phyloP scores from a whole-genome alignment of 306 rosid genomes.

The Quercus engelmannii region DNA sequence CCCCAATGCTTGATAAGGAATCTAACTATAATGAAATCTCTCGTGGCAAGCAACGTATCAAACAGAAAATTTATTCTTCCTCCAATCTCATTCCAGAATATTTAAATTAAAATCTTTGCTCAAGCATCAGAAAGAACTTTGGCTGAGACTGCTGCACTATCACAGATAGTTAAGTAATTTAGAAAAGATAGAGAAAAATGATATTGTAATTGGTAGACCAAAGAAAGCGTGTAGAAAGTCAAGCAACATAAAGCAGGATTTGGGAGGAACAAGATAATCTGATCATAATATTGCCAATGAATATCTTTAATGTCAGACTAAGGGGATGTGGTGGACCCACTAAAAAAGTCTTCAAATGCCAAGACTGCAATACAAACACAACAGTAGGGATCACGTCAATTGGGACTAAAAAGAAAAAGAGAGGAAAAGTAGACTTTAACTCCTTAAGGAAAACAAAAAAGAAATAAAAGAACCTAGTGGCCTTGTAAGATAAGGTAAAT shows the following conservation, averaged over 20 bases:
- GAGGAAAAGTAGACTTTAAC: neutral
- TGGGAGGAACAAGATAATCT: neutral
- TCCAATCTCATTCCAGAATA: neutral
- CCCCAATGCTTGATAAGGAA: neutral
- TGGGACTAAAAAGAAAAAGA: neutral
- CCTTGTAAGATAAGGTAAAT: neutral
- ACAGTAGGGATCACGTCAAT: neutral
- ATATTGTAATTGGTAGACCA: neutral
- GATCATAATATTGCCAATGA: neutral
- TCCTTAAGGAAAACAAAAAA: neutral
- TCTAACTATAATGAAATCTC: neutral
- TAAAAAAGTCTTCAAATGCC: neutral
- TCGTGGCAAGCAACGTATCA: neutral
- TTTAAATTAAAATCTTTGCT: neutral
- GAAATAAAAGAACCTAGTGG: neutral
- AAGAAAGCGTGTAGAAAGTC: neutral
- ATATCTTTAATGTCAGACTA: neutral
- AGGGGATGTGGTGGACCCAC: neutral
- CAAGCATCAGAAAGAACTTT: neutral
- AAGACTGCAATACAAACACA: neutral
- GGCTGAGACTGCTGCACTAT: neutral
- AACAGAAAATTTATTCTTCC: neutral
- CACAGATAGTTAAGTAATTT: neutral
- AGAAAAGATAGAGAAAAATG: neutral
- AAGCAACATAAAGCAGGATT: neutral